Evolutionary conservation across 371 early-diverging fungal genomes (phyloP).

Genomic region (Polyrhizophydium stewartii): DNA sequence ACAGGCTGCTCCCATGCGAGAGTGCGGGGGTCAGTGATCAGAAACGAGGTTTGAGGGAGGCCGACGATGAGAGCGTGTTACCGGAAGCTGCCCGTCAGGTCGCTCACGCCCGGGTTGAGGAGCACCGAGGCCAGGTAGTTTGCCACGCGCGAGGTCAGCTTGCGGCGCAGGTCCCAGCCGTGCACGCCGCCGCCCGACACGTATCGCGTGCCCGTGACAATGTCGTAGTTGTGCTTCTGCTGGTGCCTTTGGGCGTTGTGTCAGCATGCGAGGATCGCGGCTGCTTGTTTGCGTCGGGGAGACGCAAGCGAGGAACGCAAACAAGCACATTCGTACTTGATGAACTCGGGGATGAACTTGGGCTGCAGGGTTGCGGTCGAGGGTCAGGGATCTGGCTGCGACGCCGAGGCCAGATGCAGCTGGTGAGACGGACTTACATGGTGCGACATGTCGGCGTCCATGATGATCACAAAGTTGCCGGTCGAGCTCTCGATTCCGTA

Average conservation of each 20-base stretch:
- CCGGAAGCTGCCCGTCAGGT: constrained; percentile 96
- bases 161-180: constrained; percentile 97
- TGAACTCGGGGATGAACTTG: constrained; percentile 95
- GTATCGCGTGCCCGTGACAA: constrained; percentile 97
- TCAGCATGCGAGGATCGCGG: neutral
- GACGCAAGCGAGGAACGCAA: neutral
- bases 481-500: constrained; percentile 93
- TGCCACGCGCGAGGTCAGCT: constrained; percentile 95
- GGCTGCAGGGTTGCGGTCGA: constrained; percentile 64
- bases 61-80: too few relatives aligned
- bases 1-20: constrained; percentile 59
- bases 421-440: constrained; percentile 52
- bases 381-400: neutral
- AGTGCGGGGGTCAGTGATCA: too few relatives aligned
- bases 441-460: constrained; percentile 99
- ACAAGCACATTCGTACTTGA: constrained; percentile 42
- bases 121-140: constrained; percentile 94
- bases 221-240: constrained; percentile 78
- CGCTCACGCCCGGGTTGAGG: constrained; percentile 88
- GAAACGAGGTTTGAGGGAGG: too few relatives aligned
- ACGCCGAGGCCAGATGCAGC: neutral
- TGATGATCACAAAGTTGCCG: constrained; percentile 93
- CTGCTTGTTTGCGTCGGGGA: neutral
- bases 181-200: constrained; percentile 89
- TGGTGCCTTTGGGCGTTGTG: constrained; percentile 50